Base-by-base conservation (phyloP, 1,139 yeast species). In the Keqinozyma sinolaborantium region DNA sequence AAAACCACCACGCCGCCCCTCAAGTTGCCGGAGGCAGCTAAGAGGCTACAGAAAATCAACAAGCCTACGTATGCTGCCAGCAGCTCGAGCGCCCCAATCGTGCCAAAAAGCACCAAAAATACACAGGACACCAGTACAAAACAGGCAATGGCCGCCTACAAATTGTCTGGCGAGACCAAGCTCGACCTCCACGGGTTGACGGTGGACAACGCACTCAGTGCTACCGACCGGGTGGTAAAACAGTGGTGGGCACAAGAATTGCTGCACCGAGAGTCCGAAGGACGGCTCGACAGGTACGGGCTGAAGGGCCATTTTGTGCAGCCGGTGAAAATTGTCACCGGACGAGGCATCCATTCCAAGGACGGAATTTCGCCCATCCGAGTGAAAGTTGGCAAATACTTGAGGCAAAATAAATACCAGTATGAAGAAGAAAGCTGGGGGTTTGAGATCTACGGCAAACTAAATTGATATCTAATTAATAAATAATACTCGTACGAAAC, bases 311-410 rank as follows among this genome's bases (percentile, higher is more conserved):
- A 38, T 19, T 51, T 64, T 48, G 64, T 68, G 1, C 56, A 51
- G 2, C 65, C 67, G 0, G 44, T 78, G 10, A 45, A 41, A 3
- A 51, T 79, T 0, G 54, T 79, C 3, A 78, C 85, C 0, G 87
- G 87, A 0, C 51, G 83, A 36, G 87, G 87, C 0, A 46, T 78
- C 9, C 87, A 80, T 50, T 77, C 84, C 21, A 54, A 44, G 2
- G 72, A 70, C 10, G 83, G 83, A 1, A 50, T 58, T 2, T 60
- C 79, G 0, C 66, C 57, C 35, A 64, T 79, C 21, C 63, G 64
- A 38, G 49, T 46, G 4, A 51, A 61, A 5, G 72, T 77, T 3
- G 48, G 56, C 24, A 57, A 52, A 15, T 56, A 54, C 35, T 57
- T 80, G 19, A 42, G 36, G 6, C 38, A 42, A 2, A 48, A 54